phyloP scores from a whole-genome alignment of 192 early-diverging fungal genomes.

The Podila epicladia region DNA sequence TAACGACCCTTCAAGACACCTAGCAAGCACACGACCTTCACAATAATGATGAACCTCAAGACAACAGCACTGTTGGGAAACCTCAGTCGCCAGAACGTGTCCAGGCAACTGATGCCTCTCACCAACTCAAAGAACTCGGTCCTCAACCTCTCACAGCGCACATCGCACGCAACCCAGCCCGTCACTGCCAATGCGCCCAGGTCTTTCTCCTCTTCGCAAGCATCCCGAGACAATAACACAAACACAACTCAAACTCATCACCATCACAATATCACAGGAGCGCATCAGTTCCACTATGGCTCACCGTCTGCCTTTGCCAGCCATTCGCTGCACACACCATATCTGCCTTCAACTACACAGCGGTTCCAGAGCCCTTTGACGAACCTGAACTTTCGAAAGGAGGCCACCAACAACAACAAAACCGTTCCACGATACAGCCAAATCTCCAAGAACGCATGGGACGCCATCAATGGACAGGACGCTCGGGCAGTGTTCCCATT shows the following conservation, averaged over 20 bases:
- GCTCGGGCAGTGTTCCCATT: slow-evolving; percentile 29
- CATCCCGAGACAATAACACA: slow-evolving; percentile 28
- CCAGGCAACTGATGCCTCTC: slow-evolving; percentile 42
- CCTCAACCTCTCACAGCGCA: slow-evolving; percentile 43
- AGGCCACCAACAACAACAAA: neutral
- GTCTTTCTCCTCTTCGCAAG: slow-evolving; percentile 44
- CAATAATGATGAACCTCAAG: slow-evolving; percentile 45
- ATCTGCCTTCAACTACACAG: neutral
- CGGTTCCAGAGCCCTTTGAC: slow-evolving; percentile 1
- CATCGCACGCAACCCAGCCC: slow-evolving; percentile 9
- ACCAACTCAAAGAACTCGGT: slow-evolving; percentile 47
- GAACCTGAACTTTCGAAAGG: neutral
- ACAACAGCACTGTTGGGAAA: slow-evolving; percentile 43
- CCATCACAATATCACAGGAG: slow-evolving; percentile 12
- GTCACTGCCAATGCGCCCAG: slow-evolving; percentile 30
- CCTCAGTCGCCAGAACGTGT: slow-evolving; percentile 45
- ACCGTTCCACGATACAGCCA: slow-evolving; percentile 16
- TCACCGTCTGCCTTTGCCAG: neutral
- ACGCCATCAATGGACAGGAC: slow-evolving; percentile 40
- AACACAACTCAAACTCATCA: neutral
- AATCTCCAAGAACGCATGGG: slow-evolving; percentile 33
- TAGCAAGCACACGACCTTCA: neutral
- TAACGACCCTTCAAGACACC: neutral
- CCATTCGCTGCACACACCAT: neutral
- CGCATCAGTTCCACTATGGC: slow-evolving; percentile 20